Percentiles rank a stretch among this genome's conserved stretches.
Conservation (phyloP, 495 filamentous ascomycete genomes). For the Monascus purpureus region DNA sequence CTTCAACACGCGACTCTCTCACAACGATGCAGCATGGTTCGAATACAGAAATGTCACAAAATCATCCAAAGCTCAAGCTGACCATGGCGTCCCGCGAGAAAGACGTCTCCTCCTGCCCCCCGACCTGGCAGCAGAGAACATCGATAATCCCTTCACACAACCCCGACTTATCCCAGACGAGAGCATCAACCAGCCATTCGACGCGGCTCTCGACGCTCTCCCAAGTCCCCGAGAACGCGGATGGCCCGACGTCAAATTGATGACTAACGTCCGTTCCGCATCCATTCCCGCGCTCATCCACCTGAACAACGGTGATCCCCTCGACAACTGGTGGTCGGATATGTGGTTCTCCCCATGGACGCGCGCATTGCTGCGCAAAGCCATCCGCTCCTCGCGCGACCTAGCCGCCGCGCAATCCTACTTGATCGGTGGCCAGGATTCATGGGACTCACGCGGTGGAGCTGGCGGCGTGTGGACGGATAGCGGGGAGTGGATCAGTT, state of each 20-base stretch:
- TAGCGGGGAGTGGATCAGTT: slow-evolving; percentile 36
- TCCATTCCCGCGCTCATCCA: slow-evolving; percentile 37
- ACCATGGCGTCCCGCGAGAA: slow-evolving; percentile 29
- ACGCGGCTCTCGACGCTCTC: slow-evolving; percentile 27
- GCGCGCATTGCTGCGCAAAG: slow-evolving; percentile 35
- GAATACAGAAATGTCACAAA: slow-evolving; percentile 30
- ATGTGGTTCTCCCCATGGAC: slow-evolving; percentile 45
- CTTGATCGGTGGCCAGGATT: slow-evolving; percentile 32
- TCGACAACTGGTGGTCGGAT: slow-evolving; percentile 35
- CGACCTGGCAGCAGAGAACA: slow-evolving; percentile 21
- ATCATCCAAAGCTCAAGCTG: slow-evolving; percentile 23
- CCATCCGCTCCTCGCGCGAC: slow-evolving; percentile 31
- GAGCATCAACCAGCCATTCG: slow-evolving; percentile 22
- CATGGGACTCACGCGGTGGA: slow-evolving; percentile 42
- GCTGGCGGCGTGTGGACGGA: slow-evolving; percentile 49
- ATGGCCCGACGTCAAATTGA: slow-evolving; percentile 37
- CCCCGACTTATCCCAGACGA: slow-evolving; percentile 18
- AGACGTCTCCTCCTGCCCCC: slow-evolving; percentile 26
- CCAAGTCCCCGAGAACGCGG: slow-evolving; percentile 19
- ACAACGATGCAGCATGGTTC: slow-evolving; percentile 33
- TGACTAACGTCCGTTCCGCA: slow-evolving; percentile 38
- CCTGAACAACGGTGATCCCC: slow-evolving; percentile 31
- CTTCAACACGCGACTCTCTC: slow-evolving; percentile 33
- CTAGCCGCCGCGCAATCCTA: slow-evolving; percentile 30
- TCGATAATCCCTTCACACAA: slow-evolving; percentile 27